Evolutionary conservation across 306 rosid genomes (phyloP).

Genomic region (Boehmeria nivea): DNA sequence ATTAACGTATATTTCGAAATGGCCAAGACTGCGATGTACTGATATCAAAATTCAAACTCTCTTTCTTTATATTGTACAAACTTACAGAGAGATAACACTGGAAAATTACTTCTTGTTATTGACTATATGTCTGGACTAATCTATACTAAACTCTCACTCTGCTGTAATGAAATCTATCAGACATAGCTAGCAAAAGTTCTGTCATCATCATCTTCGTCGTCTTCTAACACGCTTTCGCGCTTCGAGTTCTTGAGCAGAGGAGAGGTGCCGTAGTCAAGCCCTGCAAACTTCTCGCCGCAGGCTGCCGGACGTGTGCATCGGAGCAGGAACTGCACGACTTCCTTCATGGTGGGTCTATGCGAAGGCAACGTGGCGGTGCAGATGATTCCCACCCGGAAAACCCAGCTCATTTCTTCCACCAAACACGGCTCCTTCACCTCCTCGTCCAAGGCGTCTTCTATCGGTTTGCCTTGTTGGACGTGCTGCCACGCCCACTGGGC

Average conservation of each 20-base stretch:
- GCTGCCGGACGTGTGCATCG: slow-evolving; percentile 8
- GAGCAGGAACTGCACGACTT: slow-evolving; percentile 45
- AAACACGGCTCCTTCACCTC: slow-evolving; percentile 41
- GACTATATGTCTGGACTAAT: too few relatives aligned
- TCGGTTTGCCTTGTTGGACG: slow-evolving; percentile 26
- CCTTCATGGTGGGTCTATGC: slow-evolving; percentile 69
- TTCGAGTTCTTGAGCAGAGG: slow-evolving; percentile 57
- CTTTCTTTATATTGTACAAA: too few relatives aligned
- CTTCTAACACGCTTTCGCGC: slow-evolving; percentile 26
- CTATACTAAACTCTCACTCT: too few relatives aligned
- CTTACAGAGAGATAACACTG: too few relatives aligned
- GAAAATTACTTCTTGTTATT: too few relatives aligned
- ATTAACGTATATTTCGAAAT: too few relatives aligned
- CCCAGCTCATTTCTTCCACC: slow-evolving; percentile 45
- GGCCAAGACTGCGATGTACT: too few relatives aligned
- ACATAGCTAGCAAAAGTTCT: too few relatives aligned
- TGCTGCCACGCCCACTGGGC: slow-evolving; percentile 63
- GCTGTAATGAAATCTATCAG: not conserved
- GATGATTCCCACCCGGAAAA: slow-evolving; percentile 55
- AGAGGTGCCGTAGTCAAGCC: slow-evolving; percentile 19
- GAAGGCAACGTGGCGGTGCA: slow-evolving; percentile 50
- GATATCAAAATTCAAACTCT: too few relatives aligned
- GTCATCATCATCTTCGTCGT: slow-evolving; percentile 14
- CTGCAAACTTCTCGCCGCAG: slow-evolving; percentile 18
- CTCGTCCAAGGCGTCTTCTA: slow-evolving; percentile 50